Conservation (phyloP, 768 basidiomycete species). For the Tricholoma terreum region DNA sequence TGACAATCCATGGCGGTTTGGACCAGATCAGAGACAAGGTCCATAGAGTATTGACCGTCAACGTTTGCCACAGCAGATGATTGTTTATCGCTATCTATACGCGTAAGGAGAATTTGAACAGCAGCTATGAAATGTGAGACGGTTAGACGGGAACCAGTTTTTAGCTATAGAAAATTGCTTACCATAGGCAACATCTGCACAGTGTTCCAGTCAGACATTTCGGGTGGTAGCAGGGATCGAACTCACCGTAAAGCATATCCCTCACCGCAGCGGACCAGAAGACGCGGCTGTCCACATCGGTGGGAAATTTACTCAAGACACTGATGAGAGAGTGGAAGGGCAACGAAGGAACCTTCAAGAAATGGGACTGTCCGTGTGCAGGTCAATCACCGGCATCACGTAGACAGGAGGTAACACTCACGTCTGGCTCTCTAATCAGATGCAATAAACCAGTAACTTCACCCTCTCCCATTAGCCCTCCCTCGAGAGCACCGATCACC, state of each 20-base stretch:
- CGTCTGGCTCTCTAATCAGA: conserved; percentile 76
- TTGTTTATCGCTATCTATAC: conserved; percentile 34
- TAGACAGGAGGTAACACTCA: conserved; percentile 31
- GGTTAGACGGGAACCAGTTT: conserved; percentile 1
- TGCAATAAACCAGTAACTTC: conserved; percentile 67
- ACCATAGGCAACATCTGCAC: conserved; percentile 39
- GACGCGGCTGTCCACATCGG: conserved; percentile 69
- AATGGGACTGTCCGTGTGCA: conserved; percentile 60
- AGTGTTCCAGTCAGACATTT: neutral
- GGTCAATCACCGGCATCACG: conserved; percentile 9
- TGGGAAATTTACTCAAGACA: conserved; percentile 74
- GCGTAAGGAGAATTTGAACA: conserved; percentile 55
- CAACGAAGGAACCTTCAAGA: conserved; percentile 79
- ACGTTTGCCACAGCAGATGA: conserved; percentile 32
- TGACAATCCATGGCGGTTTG: conserved; percentile 53
- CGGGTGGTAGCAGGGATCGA: neutral
- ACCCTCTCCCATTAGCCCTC: conserved; percentile 60
- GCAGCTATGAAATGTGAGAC: conserved; percentile 36
- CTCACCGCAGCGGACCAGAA: conserved; percentile 66
- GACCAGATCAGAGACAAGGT: conserved; percentile 41
- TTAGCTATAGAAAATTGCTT: neutral
- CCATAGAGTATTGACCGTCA: conserved; percentile 35
- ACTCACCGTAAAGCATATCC: conserved; percentile 67
- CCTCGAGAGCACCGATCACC: conserved; percentile 57
- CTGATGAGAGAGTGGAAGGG: conserved; percentile 80